Evolutionary conservation across 441 rosid genomes (phyloP).

Genomic region (Jatropha multifida): DNA sequence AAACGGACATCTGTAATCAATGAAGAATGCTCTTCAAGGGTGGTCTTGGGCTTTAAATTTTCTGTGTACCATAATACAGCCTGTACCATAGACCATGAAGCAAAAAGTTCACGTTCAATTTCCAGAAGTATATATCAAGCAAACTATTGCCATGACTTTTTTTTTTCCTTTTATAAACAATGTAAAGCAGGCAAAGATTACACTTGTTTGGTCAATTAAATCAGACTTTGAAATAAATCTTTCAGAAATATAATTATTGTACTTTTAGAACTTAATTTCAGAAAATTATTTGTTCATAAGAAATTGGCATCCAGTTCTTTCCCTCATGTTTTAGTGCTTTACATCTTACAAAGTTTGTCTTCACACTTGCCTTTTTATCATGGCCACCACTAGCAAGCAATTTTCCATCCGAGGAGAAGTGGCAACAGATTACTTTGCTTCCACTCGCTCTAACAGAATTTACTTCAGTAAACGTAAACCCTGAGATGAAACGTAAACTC

Average conservation of each 20-base stretch:
- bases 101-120: neutral
- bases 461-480: slow-evolving; percentile 73
- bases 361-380: slow-evolving; percentile 70
- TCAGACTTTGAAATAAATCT: neutral
- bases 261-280: neutral
- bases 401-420: slow-evolving; percentile 95
- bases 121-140: neutral
- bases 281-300: neutral
- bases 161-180: neutral
- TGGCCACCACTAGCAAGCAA: slow-evolving; percentile 88
- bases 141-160: neutral
- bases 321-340: neutral
- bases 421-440: slow-evolving; percentile 73
- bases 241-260: neutral
- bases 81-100: slow-evolving; percentile 37
- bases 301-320: neutral
- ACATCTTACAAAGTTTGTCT: neutral
- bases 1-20: slow-evolving; percentile 88
- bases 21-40: slow-evolving; percentile 76
- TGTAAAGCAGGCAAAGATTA: neutral
- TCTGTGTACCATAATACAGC: slow-evolving; percentile 83
- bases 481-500: slow-evolving; percentile 37
- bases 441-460: slow-evolving; percentile 64
- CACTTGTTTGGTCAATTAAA: neutral
- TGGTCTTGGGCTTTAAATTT: slow-evolving; percentile 59